Conservation (phyloP, 495 filamentous ascomycete genomes). For the Tirmania nivea region DNA sequence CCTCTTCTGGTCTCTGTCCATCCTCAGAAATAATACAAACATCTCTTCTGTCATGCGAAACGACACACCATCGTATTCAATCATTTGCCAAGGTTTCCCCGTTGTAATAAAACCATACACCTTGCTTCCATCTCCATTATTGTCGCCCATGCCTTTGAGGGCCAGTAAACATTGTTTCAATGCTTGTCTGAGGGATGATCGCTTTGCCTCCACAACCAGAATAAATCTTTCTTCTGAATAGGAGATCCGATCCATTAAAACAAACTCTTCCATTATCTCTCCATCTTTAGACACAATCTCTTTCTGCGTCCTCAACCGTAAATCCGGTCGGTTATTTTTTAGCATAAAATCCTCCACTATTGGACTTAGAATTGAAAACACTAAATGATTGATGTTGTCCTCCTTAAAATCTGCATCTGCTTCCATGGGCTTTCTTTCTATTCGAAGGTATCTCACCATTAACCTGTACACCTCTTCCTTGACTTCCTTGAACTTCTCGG, state of each 20-base stretch:
- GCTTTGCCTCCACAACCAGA: slow-evolving; percentile 4
- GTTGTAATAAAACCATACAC: slow-evolving; percentile 4
- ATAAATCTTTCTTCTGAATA: not conserved
- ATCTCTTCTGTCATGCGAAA: not conserved
- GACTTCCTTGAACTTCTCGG: not conserved
- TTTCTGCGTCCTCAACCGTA: slow-evolving; percentile 1
- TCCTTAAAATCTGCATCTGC: slow-evolving; percentile 3
- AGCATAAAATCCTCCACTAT: slow-evolving; percentile 6
- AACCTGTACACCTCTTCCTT: slow-evolving; percentile 4
- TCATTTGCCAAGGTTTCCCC: slow-evolving; percentile 3
- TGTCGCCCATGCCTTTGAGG: slow-evolving; percentile 3
- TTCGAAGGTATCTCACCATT: slow-evolving; percentile 3
- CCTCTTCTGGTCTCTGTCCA: not conserved
- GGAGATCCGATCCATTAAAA: slow-evolving; percentile 4
- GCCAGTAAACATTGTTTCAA: slow-evolving; percentile 3
- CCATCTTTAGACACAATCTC: slow-evolving; percentile 4
- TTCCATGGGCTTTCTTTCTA: slow-evolving; percentile 6
- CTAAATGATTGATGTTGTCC: slow-evolving; percentile 2
- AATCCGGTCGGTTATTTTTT: not conserved
- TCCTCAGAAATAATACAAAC: not conserved
- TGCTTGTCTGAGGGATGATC: slow-evolving; percentile 1
- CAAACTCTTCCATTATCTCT: slow-evolving; percentile 2
- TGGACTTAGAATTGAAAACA: slow-evolving; percentile 3
- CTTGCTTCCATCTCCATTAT: not conserved
- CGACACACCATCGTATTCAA: not conserved